Evolutionary conservation across 78 protist species (phyloP), one percentile per base, ranked within the genome.

Genomic region (Speleostelium caveatum): DNA sequence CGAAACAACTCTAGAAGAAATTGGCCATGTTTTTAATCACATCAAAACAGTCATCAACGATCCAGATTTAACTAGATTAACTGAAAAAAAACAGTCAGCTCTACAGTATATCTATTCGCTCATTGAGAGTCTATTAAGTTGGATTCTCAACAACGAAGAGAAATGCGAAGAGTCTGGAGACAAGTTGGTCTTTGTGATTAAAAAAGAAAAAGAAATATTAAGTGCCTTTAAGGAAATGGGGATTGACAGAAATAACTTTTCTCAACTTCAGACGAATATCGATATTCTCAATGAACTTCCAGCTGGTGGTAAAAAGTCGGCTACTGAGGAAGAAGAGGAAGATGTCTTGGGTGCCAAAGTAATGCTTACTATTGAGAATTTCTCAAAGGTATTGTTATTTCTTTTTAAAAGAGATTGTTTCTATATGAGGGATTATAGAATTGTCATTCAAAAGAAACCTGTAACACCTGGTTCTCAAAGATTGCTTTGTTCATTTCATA

Each of bases 111-210:
- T 39, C 6, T 58, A 58, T 39, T 3, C 17, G 38, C 22, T 69
- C 1, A 6, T 69, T 8, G 79, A 83, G 17, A 30, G 26, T 3
- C 36, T 83, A 0, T 30, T n/a, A 0, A 32, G 17, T 1, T 83
- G 91, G 91, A 24, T 79, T 1, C 2, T 30, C 21, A 32, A 36
- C 3, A 26, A 45, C 12, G 30, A 67, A 26, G 51, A 36, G n/a
- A 41, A 56, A n/a, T 39, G 51, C 0, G 89, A 79, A 26, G 65
- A 67, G 12, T n/a, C n/a, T n/a, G n/a, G n/a, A n/a, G 89, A 79
- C 53, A 79, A 79, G 14, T 62, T 56, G 10, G 17, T 49, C 33
- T 61, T 42, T 16, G 77, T 79, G 38, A 49, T 39, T 35, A 53
- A 61, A 0, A 24, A 35, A 2, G 4, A 74, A 24, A 2, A 36